Evolutionary conservation across 805 yeast genomes (phyloP), one percentile per base, ranked within the genome.

Genomic region (Komagataella mondaviorum): DNA sequence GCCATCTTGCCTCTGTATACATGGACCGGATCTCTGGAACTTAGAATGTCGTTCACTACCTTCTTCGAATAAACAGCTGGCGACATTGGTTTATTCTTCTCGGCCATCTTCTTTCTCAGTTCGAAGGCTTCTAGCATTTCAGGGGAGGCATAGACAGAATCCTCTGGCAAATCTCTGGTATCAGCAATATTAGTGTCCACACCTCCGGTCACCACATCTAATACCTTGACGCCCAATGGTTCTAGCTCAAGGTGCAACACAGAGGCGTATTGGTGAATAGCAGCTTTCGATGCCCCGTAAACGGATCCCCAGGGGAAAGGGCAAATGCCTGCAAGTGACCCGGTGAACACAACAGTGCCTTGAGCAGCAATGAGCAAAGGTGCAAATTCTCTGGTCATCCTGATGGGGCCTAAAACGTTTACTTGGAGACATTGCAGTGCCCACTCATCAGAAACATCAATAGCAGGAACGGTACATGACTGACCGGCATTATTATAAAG

Each of bases 151-250:
- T 71, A 84, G 47, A 78, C 59, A 0, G 90, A 83, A 23, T 60
- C 64, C n/a, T 63, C 63, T 3, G 86, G 84, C 43, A 84, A 62
- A 0, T 78, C 73, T 56, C 88, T 71, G 2, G 69, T 76, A 57
- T 85, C 91, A 0, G 81, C 85, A 57, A 86, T 83, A 52, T 80
- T 72, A 0, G 93, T 83, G 20, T 68, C 67, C 30, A 86, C 93
- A 44, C 86, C 91, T 30, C 95, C 95, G 6, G 93, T 85, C 45
- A 84, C 65, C 10, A 82, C 71, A 57, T 83, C 82, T 54, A 83
- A 70, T 0, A 86, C 91, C 49, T 78, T 71, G 4, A 86, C 91
- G 14, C 76, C 85, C 58, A 84, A 81, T 3, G 88, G 85, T 60
- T 77, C 77, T 74, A 86, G 62, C 63, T 86, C 95, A 23, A 81